Conservation (phyloP, 371 early-diverging fungal genomes). For the Syncephalis fuscata region DNA sequence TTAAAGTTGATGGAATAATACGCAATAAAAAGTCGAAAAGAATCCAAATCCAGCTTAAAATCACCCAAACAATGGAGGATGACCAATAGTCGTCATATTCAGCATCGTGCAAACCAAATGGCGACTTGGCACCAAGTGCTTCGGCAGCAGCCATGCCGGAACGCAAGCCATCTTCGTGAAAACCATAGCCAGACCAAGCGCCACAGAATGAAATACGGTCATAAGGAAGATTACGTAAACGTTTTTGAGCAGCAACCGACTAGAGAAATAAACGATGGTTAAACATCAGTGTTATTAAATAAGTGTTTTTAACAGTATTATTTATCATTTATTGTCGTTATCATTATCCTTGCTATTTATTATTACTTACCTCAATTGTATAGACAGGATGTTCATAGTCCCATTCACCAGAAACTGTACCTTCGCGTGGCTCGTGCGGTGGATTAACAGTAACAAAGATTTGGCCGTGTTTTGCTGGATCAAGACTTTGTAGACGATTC, state of each 20-base stretch:
- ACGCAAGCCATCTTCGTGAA: conserved; percentile 43
- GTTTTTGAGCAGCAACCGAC: conserved; percentile 7
- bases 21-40: no score
- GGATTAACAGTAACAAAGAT: conserved; percentile 43
- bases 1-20: no score
- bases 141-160: conserved; percentile 28
- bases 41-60: no score
- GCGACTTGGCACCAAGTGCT: conserved; percentile 28
- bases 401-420: conserved; percentile 17
- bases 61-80: no score
- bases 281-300: no score
- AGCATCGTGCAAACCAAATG: conserved; percentile 19
- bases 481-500: conserved; percentile 33
- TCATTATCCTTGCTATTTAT: no score
- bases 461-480: conserved; percentile 18
- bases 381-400: conserved; percentile 32
- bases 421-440: conserved; percentile 17
- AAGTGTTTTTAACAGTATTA: no score
- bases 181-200: conserved; percentile 46
- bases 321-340: no score
- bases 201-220: conserved; percentile 19
- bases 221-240: conserved; percentile 7
- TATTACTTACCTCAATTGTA: conserved; percentile 2
- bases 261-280: no score
- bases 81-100: no score